Base-by-base conservation (phyloP, 495 filamentous ascomycete genomes). In the Penicillium cosmopolitanum region DNA sequence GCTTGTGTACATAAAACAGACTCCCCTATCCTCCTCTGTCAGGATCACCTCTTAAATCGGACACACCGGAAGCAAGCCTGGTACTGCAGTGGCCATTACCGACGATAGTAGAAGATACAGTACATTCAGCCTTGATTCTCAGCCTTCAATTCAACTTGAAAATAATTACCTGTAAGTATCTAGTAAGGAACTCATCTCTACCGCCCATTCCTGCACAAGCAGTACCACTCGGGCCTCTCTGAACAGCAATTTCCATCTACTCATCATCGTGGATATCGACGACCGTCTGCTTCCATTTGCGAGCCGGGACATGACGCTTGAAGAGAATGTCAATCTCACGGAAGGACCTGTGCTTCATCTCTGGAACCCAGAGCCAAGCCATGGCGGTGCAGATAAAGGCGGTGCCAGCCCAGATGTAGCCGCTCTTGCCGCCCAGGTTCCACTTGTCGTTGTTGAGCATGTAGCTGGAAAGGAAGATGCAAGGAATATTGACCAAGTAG, bases 331-430 rank as follows among this genome's bases (percentile, higher is more conserved):
- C 80, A 51, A 80, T 77, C 74, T 83, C 80, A 65, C 77, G 77
- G 74, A 71, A 83, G 13, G 78, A 79, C n/a, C 80, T 55, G 62
- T 71, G 40, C 72, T 80, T 83, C 72, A 80, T 74, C 75, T 83
- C 80, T 33, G 80, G 80, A 8, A 83, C 76, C 69, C 83, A 91
- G 28, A 85, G 56, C 58, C 85, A 82, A 64, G 86, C 83, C 62
- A 83, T 73, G 60, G 64, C 65, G 66, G 85, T 84, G 59, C 86
- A 87, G 51, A 85, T 74, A 34, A 77, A 66, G 44, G 63, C 76
- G 36, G 77, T 79, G 25, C 68, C 76, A 61, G 63, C 77, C 75
- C 77, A 81, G 61, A 81, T 66, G 65, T 79, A 85, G 42, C 82
- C 82, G 65, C 78, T 77, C 70, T 78, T 83, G 65, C 80, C 82